Base-by-base conservation (phyloP, 306 rosid genomes). In the Acacia crassicarpa region DNA sequence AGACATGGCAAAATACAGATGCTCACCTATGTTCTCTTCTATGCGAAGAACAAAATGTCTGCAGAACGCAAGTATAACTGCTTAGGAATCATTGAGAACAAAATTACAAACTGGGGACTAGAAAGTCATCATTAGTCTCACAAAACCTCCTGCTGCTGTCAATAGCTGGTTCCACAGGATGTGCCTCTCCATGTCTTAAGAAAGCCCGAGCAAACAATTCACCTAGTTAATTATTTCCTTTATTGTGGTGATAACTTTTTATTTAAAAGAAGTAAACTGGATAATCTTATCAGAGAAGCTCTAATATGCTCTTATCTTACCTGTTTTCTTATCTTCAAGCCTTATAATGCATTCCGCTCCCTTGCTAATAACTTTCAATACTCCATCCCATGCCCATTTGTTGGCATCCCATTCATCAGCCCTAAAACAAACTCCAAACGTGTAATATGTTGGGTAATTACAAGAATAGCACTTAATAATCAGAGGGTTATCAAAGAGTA, bases 371-470 rank as follows among this genome's bases (percentile, higher is more conserved):
- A 93, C 97, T 89, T 95, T 93, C 86, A 95, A 74, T 80, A 77
- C 76, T 70, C 99, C 99, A 1, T 92, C 97, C 99, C 99, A 95
- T 32, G 88, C 92, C 99, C 99, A 93, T 86, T 92, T 93, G 86
- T 95, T 95, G 66, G 92, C 99, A 93, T 95, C 97, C 99, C 99
- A 95, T 72, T 95, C 99, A 88, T 93, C 99, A 76, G 98, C 98
- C 96, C 99, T 92, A 85, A 71, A 86, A 90, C 40, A 9, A 67
- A 33, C 46, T 35, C 45, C 72, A 35, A 23, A 35, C 0, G 40
- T 8, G 9, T 33, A 35, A 67, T n/a, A 7, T 67, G 45, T 67
- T 32, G 45, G 46, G 25, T 35, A 35, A 66, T 66, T 35, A 17
- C 46, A 35, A 80, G 33, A 73, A 35, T 74, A 19, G 9, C 0